These are phyloP conservation scores for Neonectria sp. DNA, from an alignment of 2,329 filamentous ascomycete genomes.

Conservation along the genomic window DNA sequence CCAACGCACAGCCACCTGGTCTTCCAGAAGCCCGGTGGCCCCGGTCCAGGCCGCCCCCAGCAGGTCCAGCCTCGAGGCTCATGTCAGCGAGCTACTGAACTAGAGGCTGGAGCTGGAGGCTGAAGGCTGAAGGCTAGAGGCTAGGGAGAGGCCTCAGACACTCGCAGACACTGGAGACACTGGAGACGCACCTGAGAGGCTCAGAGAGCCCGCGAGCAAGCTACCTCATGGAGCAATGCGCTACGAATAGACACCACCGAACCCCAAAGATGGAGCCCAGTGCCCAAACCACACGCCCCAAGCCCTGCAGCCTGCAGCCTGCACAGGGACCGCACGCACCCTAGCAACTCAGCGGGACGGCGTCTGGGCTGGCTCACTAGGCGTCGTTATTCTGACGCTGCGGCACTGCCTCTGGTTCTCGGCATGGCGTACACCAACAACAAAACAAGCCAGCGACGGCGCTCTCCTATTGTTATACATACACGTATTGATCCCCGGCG, in stretches of 20 bases:
- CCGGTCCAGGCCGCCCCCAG: slow-evolving; percentile 8
- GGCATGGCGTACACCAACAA: slow-evolving; percentile 20
- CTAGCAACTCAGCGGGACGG: slow-evolving; percentile 16
- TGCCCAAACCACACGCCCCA: not conserved
- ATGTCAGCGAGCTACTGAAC: slow-evolving; percentile 17
- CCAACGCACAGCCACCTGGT: slow-evolving; percentile 20
- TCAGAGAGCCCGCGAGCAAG: not conserved
- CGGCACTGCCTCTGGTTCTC: slow-evolving; percentile 29
- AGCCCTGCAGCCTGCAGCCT: slow-evolving; percentile 12
- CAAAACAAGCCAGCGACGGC: slow-evolving; percentile 12
- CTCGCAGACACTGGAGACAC: not conserved
- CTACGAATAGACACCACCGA: not conserved
- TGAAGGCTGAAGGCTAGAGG: not conserved
- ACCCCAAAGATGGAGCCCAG: not conserved
- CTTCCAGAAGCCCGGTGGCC: slow-evolving; percentile 17
- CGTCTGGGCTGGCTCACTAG: slow-evolving; percentile 8
- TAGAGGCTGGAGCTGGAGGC: not conserved
- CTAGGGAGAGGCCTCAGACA: not conserved
- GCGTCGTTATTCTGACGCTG: slow-evolving; percentile 22
- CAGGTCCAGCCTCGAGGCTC: slow-evolving; percentile 6
- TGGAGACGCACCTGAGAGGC: not conserved
- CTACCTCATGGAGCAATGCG: not conserved
- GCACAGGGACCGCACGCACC: not conserved
- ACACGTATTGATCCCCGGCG: slow-evolving; percentile 32
- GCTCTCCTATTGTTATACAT: slow-evolving; percentile 32